phyloP scores from a whole-genome alignment of 257 asterid genomes.

The Pogostemon cablin region DNA sequence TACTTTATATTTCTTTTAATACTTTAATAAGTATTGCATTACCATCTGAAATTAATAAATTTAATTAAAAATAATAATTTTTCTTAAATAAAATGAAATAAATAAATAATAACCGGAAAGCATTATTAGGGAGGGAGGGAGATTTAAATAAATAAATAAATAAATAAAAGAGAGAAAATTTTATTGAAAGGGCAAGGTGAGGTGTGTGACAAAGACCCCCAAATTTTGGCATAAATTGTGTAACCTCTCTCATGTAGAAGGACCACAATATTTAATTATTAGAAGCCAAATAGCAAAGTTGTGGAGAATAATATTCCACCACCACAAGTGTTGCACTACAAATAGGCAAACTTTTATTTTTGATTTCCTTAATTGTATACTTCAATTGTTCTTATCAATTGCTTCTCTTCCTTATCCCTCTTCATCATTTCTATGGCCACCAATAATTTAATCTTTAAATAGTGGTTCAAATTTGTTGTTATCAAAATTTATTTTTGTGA shows the following conservation, averaged over 20 bases:
- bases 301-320: slow-evolving; percentile 30
- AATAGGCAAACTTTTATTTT: neutral
- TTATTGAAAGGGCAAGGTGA: neutral
- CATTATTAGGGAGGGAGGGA: no score
- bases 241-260: slow-evolving; percentile 3
- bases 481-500: no score
- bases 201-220: slow-evolving; percentile 20
- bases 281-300: slow-evolving; percentile 25
- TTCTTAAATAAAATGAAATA: no score
- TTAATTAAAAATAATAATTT: no score
- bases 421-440: neutral
- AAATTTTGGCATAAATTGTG: slow-evolving; percentile 24
- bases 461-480: neutral
- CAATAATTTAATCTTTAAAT: neutral
- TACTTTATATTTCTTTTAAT: no score
- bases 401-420: slow-evolving; percentile 7
- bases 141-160: no score
- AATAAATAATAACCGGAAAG: no score
- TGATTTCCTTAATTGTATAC: neutral
- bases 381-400: slow-evolving; percentile 36
- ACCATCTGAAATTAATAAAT: no score
- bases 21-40: no score
- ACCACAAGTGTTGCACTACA: slow-evolving; percentile 27
- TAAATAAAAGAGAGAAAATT: neutral
- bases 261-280: slow-evolving; percentile 32